phyloP scores from a whole-genome alignment of 331 rosid species.

The Rhamnella rubrinervis region DNA sequence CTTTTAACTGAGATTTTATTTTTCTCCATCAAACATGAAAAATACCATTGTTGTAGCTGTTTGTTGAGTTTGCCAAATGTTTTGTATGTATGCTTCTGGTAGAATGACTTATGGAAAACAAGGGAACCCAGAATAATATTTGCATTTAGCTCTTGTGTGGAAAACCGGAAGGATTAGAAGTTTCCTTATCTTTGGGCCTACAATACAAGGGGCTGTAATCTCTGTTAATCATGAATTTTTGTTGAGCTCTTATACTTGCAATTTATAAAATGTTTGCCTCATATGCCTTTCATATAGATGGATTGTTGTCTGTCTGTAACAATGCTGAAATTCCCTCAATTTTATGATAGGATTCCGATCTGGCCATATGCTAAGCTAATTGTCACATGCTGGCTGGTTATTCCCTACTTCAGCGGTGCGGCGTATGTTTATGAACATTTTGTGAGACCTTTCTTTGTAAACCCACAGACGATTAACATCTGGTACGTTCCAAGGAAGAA shows the following conservation, averaged over 20 bases:
- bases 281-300: background rate
- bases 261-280: background rate
- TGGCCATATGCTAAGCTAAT: conserved; percentile 93
- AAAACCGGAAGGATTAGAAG: no score
- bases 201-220: background rate
- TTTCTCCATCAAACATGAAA: no score
- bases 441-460: conserved; percentile 69
- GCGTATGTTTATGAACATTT: conserved; percentile 83
- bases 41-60: no score
- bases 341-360: conserved; percentile 68
- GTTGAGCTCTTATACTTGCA: background rate
- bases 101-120: no score
- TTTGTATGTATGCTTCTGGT: no score
- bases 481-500: conserved; percentile 94
- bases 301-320: conserved; percentile 1
- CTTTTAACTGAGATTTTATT: no score
- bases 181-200: background rate
- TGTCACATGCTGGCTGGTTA: conserved; percentile 79
- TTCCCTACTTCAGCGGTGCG: conserved; percentile 89
- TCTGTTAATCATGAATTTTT: background rate
- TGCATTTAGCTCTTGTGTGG: no score
- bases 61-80: no score
- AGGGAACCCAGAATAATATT: no score
- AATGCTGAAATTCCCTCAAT: conserved; percentile 1
- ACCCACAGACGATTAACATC: conserved; percentile 68